A percentile compares a stretch with the other conserved stretches of the same genome.
Evolutionary conservation across 1,284 basidiomycete species (phyloP).

Genomic region (Heliocybe sulcata): DNA sequence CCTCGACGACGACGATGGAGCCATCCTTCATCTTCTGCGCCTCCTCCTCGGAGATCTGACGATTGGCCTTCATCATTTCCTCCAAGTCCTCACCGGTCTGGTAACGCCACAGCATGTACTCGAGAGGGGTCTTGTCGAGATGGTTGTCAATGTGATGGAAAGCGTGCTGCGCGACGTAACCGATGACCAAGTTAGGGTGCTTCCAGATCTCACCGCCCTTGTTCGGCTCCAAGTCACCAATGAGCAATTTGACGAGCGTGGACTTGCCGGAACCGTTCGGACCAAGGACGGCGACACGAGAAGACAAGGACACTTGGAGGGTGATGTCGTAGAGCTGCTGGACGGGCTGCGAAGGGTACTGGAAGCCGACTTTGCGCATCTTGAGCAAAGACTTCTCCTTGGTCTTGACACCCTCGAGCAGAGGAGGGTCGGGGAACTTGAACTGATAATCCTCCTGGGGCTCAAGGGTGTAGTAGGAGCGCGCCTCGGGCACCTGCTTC

Average conservation of each 20-base stretch:
- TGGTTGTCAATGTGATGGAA: constrained; percentile 99
- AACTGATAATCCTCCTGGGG: constrained; percentile 94
- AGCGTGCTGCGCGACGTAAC: constrained; percentile 97
- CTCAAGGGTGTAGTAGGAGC: constrained; percentile 95
- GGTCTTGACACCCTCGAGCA: constrained; percentile 99
- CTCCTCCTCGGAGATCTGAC: constrained; percentile 86
- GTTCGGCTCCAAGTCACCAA: constrained; percentile 96
- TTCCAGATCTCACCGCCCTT: constrained; percentile 97
- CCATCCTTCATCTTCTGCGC: constrained; percentile 97
- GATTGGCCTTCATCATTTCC: constrained; percentile 89
- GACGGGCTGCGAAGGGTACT: constrained; percentile 81
- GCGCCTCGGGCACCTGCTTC: constrained; percentile 92
- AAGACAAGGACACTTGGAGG: constrained; percentile 94
- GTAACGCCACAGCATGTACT: constrained; percentile 99
- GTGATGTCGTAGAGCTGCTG: constrained; percentile 94
- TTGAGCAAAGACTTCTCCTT: constrained; percentile 97
- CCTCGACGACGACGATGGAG: constrained; percentile 79
- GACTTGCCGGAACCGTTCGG: constrained; percentile 99
- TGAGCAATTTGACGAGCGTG: constrained; percentile 97
- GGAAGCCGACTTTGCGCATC: constrained; percentile 97
- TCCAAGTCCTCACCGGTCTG: constrained; percentile 98
- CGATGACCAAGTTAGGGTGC: constrained; percentile 98
- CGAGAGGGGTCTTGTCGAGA: constrained; percentile 96
- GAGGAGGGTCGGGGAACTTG: constrained; percentile 92
- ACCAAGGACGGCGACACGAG: constrained; percentile 93